Evolutionary conservation across 257 asterid species (phyloP), one percentile per base, ranked within the genome.

Genomic region (Coffea eugenioides): DNA sequence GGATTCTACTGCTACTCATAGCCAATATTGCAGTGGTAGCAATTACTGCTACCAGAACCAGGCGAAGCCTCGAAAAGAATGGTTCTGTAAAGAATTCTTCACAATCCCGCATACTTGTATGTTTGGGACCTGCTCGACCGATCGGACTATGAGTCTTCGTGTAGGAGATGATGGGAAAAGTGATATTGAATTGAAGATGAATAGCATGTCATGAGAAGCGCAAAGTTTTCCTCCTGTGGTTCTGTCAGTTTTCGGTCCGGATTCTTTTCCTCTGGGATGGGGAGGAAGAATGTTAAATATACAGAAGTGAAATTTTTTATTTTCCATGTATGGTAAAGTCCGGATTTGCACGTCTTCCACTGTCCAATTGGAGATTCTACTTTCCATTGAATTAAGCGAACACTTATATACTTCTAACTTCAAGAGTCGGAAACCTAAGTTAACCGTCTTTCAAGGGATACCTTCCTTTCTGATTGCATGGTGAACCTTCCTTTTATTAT

Each of bases 151-250:
- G 39, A n/a, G 1, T 39, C 31, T 25, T 34, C 23, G 7, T 27
- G 43, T 73, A 6, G 51, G 48, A 4, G 21, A 34, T 56, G 18
- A 8, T 48, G 51, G 51, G 51, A 48, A 48, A 6, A 6, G 51
- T 48, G 51, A 48, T 48, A 6, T 48, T 46, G 36, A 73, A 15
- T 71, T 27, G 20, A 67, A 62, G 43, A 69, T 52, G 49, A 59
- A 75, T 89, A 86, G 89, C 86, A 89, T 69, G 4, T 39, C 43
- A 39, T 4, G 71, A 74, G 87, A 70, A 77, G 87, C 75, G 90
- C 81, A 89, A 87, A 82, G 90, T 81, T 82, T 56, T 78, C 39
- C 39, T 31, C 31, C 27, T 34, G 34, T 3, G 34, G 34, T 52
- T 71, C 20, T 46, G 5, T 20, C 5, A 3, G 1, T 34, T n/a